These are phyloP conservation scores for Micromonas commoda DNA, from an alignment of 139 green algal species.

Conservation along the genomic window DNA sequence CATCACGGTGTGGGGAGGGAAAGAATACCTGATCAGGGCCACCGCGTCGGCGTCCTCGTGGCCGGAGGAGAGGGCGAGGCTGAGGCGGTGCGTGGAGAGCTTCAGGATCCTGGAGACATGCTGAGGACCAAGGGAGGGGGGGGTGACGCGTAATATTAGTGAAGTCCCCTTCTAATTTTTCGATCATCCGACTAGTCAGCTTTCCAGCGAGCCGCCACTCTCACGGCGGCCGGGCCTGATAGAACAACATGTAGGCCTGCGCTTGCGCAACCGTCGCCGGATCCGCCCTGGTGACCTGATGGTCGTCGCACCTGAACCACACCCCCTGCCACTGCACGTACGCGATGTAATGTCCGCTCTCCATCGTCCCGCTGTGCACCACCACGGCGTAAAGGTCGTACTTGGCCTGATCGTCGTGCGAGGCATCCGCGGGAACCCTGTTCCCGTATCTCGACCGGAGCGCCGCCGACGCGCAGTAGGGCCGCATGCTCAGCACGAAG, in stretches of 20 bases:
- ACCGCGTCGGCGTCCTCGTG: conserved; percentile 8
- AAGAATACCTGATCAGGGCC: not conserved
- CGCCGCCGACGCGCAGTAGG: conserved; percentile 58
- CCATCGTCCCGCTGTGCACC: conserved; percentile 49
- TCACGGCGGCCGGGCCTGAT: conserved; percentile 30
- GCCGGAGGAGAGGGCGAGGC: not conserved
- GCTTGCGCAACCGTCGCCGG: conserved; percentile 54
- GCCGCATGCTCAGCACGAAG: conserved; percentile 64
- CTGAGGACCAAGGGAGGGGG: too few species aligned
- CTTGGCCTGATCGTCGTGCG: not conserved
- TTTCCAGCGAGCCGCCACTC: too few species aligned
- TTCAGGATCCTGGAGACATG: not conserved
- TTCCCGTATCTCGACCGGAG: conserved; percentile 35
- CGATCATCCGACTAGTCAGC: too few species aligned
- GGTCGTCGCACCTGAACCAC: conserved; percentile 83
- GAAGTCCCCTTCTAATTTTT: too few species aligned
- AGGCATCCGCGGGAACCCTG: not conserved
- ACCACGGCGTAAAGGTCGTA: conserved; percentile 83
- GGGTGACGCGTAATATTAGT: too few species aligned
- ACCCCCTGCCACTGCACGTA: conserved; percentile 50
- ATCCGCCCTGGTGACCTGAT: conserved; percentile 56
- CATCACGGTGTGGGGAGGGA: not conserved
- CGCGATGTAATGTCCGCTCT: conserved; percentile 76
- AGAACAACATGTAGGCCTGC: conserved; percentile 89
- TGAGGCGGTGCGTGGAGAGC: not conserved